A percentile compares a stretch with the other conserved stretches of the same genome.
These are phyloP conservation scores for Picocystis salinarum DNA, from an alignment of 139 green algal species.

Conservation along the genomic window DNA sequence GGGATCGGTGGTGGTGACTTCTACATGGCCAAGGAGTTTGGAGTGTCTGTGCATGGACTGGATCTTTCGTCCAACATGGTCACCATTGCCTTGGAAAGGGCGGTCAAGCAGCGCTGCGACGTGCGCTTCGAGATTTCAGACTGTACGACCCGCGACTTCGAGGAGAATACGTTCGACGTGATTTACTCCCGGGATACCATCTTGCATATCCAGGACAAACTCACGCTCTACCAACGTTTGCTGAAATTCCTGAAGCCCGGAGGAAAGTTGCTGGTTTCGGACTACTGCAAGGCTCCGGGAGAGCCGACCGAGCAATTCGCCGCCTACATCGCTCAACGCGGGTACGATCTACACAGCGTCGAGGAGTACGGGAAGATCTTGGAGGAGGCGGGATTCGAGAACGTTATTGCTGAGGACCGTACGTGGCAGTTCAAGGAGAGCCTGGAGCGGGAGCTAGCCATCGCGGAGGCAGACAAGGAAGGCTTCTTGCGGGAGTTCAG, in stretches of 20 bases:
- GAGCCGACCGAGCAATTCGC: slow-evolving; percentile 21
- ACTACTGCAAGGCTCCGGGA: slow-evolving; percentile 45
- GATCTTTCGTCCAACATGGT: slow-evolving; percentile 73
- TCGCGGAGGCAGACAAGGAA: slow-evolving; percentile 10
- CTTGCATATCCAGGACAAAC: slow-evolving; percentile 65
- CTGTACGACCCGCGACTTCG: slow-evolving; percentile 22
- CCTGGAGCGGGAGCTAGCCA: slow-evolving; percentile 23
- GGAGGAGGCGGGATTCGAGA: slow-evolving; percentile 33
- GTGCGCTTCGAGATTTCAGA: slow-evolving; percentile 60
- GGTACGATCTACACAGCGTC: slow-evolving; percentile 40
- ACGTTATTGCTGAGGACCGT: slow-evolving; percentile 24
- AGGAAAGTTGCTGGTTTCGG: slow-evolving; percentile 50
- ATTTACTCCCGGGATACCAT: slow-evolving; percentile 48
- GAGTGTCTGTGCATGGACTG: slow-evolving; percentile 50
- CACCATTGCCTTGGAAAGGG: slow-evolving; percentile 34
- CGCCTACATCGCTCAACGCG: slow-evolving; percentile 40
- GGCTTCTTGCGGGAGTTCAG: slow-evolving; percentile 28
- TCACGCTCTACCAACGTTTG: slow-evolving; percentile 35
- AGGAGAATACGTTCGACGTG: slow-evolving; percentile 33
- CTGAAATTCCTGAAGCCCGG: slow-evolving; percentile 42
- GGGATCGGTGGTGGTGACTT: slow-evolving; percentile 48
- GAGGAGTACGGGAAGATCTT: slow-evolving; percentile 29
- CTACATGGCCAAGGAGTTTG: slow-evolving; percentile 33
- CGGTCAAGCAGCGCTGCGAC: slow-evolving; percentile 2
- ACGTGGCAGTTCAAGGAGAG: slow-evolving; percentile 8